Percentiles rank a stretch among this genome's conserved stretches.
Evolutionary conservation across 225 moss, liverwort and hornwort genomes (phyloP).

Genomic region (Sphagnum tenellum): DNA sequence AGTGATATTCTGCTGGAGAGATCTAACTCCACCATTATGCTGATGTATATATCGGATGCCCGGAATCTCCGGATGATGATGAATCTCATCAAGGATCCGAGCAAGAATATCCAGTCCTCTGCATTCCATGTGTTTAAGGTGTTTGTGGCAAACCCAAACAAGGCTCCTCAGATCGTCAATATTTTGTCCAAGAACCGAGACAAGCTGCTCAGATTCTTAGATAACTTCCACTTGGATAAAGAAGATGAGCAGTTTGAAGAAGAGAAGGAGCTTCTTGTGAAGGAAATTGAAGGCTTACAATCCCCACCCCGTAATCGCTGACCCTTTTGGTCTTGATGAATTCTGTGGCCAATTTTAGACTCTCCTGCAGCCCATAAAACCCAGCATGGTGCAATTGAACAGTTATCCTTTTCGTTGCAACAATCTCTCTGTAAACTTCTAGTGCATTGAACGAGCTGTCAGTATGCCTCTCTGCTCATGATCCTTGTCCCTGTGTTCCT

Average conservation of each 20-base stretch:
- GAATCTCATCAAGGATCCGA: slow-evolving; percentile 91
- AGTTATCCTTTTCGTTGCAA: too few relatives aligned
- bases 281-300: slow-evolving; percentile 78
- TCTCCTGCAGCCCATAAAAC: too few relatives aligned
- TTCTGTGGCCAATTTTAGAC: too few relatives aligned
- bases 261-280: slow-evolving; percentile 92
- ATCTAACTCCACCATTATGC: slow-evolving; percentile 87
- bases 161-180: slow-evolving; percentile 82
- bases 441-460: too few relatives aligned
- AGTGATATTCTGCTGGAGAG: slow-evolving; percentile 91
- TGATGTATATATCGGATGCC: slow-evolving; percentile 93
- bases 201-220: slow-evolving; percentile 68
- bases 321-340: neutral
- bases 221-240: slow-evolving; percentile 92
- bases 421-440: too few relatives aligned
- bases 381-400: too few relatives aligned
- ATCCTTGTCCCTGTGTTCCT: too few relatives aligned
- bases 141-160: slow-evolving; percentile 96
- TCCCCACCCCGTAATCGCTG: slow-evolving; percentile 23
- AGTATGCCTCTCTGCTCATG: too few relatives aligned
- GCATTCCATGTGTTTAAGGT: slow-evolving; percentile 99
- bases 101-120: slow-evolving; percentile 92
- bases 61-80: slow-evolving; percentile 97
- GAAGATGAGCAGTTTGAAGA: slow-evolving; percentile 99
- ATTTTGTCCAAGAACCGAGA: slow-evolving; percentile 93